Percentiles rank a stretch among this genome's conserved stretches.
These are phyloP conservation scores for Cutaneotrichosporon spelunceum DNA, from an alignment of 1,284 basidiomycete genomes.

Conservation along the genomic window DNA sequence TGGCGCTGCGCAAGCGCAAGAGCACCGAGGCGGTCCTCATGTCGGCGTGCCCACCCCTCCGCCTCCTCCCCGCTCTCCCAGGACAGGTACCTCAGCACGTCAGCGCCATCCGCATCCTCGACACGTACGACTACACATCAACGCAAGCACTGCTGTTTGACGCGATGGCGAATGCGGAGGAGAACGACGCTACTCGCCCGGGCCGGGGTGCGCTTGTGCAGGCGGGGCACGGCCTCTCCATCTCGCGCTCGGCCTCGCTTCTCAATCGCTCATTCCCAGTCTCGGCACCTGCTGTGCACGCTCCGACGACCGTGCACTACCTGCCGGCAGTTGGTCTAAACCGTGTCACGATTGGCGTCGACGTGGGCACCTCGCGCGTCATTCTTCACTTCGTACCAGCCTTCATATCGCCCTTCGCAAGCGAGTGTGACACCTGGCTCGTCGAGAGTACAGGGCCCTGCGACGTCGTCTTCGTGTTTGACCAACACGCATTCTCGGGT, in stretches of 20 bases:
- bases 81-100: not conserved
- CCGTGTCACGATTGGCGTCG: not conserved
- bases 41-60: not conserved
- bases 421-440: not conserved
- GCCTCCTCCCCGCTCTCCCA: not conserved
- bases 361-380: constrained; percentile 1
- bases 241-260: not conserved
- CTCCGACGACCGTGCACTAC: not conserved
- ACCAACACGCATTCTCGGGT: not conserved
- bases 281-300: not conserved
- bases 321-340: not conserved
- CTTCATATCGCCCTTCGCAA: constrained; percentile 1
- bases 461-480: constrained; percentile 3
- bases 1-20: not conserved
- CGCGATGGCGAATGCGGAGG: not conserved
- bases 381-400: not conserved
- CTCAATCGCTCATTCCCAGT: not conserved
- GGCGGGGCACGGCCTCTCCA: not conserved
- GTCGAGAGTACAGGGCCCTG: not conserved
- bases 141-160: not conserved
- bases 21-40: not conserved
- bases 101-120: not conserved
- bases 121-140: not conserved
- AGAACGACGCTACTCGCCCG: not conserved
- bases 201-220: not conserved